A percentile compares a stretch with the other conserved stretches of the same genome.
phyloP scores from a whole-genome alignment of 345 rosid species.

The Barbarea vulgaris region DNA sequence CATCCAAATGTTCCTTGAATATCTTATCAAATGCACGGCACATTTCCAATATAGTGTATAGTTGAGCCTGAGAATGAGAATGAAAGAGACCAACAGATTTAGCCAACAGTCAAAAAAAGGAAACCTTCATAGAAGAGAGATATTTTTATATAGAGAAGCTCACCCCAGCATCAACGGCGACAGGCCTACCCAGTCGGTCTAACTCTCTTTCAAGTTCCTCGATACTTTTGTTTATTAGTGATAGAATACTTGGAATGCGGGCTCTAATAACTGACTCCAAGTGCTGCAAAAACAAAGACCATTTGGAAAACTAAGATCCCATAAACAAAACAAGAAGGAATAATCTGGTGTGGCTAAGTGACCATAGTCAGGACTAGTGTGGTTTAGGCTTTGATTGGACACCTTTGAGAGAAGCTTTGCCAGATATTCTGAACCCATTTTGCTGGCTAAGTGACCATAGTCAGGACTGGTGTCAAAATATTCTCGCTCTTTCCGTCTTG shows the following conservation, averaged over 20 bases:
- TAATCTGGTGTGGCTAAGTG: no score
- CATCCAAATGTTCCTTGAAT: slow-evolving; percentile 95
- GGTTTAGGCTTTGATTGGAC: neutral
- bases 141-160: slow-evolving; percentile 22
- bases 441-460: slow-evolving; percentile 83
- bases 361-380: no score
- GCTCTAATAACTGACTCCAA: slow-evolving; percentile 86
- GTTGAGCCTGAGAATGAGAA: slow-evolving; percentile 73
- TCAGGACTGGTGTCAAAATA: slow-evolving; percentile 93
- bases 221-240: slow-evolving; percentile 83
- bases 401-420: slow-evolving; percentile 97
- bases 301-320: neutral
- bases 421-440: slow-evolving; percentile 97
- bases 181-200: slow-evolving; percentile 85
- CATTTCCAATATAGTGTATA: slow-evolving; percentile 75
- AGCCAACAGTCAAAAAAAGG: neutral
- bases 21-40: slow-evolving; percentile 86
- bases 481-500: slow-evolving; percentile 84
- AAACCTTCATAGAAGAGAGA: neutral
- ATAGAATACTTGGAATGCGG: slow-evolving; percentile 82
- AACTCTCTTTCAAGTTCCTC: slow-evolving; percentile 92
- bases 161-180: slow-evolving; percentile 95
- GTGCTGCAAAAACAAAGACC: slow-evolving; percentile 54
- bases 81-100: slow-evolving; percentile 28
- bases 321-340: neutral